Conservation (phyloP, 768 basidiomycete species). For the Melanogaster broomeanus region DNA sequence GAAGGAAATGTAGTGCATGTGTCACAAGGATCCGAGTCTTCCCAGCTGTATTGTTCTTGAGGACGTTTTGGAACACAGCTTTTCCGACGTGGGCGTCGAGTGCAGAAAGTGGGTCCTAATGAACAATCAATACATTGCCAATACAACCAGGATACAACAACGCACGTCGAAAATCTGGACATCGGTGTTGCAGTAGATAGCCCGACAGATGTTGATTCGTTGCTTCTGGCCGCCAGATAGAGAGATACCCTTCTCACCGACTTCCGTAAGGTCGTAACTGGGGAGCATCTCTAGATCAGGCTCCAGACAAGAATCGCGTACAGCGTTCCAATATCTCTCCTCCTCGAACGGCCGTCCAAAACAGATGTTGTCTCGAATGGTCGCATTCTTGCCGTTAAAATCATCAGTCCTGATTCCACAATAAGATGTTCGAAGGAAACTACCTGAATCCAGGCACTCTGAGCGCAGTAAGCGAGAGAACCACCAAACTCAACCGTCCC, state of each 20-base stretch:
- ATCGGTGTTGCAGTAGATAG: constrained; percentile 84
- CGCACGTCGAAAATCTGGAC: constrained; percentile 80
- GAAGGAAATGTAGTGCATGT: constrained; percentile 88
- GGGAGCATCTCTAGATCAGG: constrained; percentile 78
- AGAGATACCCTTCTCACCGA: constrained; percentile 86
- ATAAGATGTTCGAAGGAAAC: not conserved
- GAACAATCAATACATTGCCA: not conserved
- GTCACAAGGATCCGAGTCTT: constrained; percentile 91
- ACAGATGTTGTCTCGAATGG: constrained; percentile 85
- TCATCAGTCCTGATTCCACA: not conserved
- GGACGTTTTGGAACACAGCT: constrained; percentile 81
- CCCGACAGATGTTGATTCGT: constrained; percentile 82
- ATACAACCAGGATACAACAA: not conserved
- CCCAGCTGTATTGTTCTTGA: constrained; percentile 57
- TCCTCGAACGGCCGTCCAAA: constrained; percentile 86
- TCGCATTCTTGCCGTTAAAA: constrained; percentile 57
- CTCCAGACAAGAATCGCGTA: constrained; percentile 76
- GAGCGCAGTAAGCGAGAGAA: constrained; percentile 79
- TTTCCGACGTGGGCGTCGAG: constrained; percentile 93
- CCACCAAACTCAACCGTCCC: constrained; percentile 77
- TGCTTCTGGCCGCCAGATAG: constrained; percentile 84
- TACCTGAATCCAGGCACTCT: constrained; percentile 90
- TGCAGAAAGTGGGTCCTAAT: constrained; percentile 80
- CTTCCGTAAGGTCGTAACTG: constrained; percentile 80
- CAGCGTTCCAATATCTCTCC: constrained; percentile 78